Evolutionary conservation across 441 rosid species (phyloP).

Genomic region (Brassica balearica): DNA sequence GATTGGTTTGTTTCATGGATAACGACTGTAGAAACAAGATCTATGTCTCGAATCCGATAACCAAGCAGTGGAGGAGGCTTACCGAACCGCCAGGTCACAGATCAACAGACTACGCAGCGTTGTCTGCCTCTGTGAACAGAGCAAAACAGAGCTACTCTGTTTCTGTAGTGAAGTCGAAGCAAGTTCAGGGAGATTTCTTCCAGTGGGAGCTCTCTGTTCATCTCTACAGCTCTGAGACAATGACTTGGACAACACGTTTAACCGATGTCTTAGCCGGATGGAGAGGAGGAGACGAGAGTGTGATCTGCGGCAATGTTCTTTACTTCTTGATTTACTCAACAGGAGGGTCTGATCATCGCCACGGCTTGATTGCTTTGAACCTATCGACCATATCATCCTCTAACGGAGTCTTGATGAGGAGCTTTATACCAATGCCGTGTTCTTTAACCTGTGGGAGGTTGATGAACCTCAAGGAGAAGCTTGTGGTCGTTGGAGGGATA

Average conservation of each 20-base stretch:
- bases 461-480: conserved; percentile 84
- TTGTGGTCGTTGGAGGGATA: conserved; percentile 95
- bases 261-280: conserved; percentile 84
- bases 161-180: conserved; percentile 84
- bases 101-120: conserved; percentile 76
- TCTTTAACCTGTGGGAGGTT: conserved; percentile 90
- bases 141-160: conserved; percentile 54
- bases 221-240: conserved; percentile 69
- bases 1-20: conserved; percentile 94
- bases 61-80: conserved; percentile 59
- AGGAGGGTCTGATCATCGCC: conserved; percentile 68
- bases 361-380: conserved; percentile 64
- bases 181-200: conserved; percentile 72
- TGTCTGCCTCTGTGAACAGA: conserved; percentile 54
- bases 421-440: conserved; percentile 73
- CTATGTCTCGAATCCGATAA: conserved; percentile 82
- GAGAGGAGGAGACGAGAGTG: conserved; percentile 95
- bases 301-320: conserved; percentile 69
- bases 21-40: conserved; percentile 74
- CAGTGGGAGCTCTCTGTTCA: conserved; percentile 82
- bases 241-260: conserved; percentile 64
- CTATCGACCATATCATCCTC: conserved; percentile 48
- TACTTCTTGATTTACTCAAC: conserved; percentile 82
- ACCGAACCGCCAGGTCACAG: conserved; percentile 70
- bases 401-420: conserved; percentile 56